Conservation (phyloP, 176 grass and related monocot genomes). For the Poa pratensis region DNA sequence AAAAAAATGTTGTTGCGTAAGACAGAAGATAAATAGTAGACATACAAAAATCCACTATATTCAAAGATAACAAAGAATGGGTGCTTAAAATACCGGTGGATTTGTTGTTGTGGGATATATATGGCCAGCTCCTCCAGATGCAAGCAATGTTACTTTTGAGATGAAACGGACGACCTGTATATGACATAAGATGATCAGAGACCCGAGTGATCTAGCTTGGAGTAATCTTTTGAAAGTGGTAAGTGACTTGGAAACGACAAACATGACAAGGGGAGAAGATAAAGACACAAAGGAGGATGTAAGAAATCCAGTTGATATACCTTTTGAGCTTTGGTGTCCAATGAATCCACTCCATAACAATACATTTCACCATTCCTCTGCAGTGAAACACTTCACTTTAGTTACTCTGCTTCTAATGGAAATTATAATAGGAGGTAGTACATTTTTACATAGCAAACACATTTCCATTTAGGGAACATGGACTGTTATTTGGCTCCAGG, state of each 20-base stretch:
- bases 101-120: slow-evolving; percentile 98
- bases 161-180: slow-evolving; percentile 87
- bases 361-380: slow-evolving; percentile 70
- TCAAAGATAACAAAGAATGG: slow-evolving; percentile 8
- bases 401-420: background rate
- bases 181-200: slow-evolving; percentile 26
- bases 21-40: slow-evolving; percentile 2
- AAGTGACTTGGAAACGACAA: slow-evolving; percentile 11
- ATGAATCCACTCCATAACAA: slow-evolving; percentile 93
- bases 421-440: slow-evolving; percentile 22
- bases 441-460: slow-evolving; percentile 1
- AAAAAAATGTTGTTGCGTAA: slow-evolving; percentile 7
- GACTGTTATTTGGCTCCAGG: background rate
- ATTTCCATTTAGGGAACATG: slow-evolving; percentile 10
- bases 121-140: slow-evolving; percentile 93
- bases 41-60: slow-evolving; percentile 18
- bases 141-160: slow-evolving; percentile 90
- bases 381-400: slow-evolving; percentile 37
- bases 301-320: slow-evolving; percentile 49
- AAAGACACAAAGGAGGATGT: background rate
- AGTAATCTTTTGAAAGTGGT: slow-evolving; percentile 25
- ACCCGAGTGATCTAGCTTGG: slow-evolving; percentile 5
- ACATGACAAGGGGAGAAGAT: slow-evolving; percentile 22
- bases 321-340: slow-evolving; percentile 81
- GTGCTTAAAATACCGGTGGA: slow-evolving; percentile 65